Evolutionary conservation across 1,284 basidiomycete genomes (phyloP).

Genomic region (Chiua sp.): DNA sequence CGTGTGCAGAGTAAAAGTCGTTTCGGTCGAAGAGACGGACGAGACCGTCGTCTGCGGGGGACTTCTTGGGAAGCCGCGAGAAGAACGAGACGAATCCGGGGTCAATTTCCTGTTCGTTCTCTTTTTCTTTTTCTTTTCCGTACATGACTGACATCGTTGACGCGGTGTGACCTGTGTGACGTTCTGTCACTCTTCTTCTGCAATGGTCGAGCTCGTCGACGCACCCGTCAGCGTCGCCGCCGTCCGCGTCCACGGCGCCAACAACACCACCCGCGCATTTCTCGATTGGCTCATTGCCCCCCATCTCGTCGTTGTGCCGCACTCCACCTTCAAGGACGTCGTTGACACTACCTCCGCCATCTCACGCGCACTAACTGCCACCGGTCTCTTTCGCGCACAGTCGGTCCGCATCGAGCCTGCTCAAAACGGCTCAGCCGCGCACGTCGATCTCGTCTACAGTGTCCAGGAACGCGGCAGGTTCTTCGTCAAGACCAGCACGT

Average conservation of each 20-base stretch:
- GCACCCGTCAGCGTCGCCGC: conserved; percentile 31
- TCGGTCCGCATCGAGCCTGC: conserved; percentile 77
- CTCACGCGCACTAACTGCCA: conserved; percentile 64
- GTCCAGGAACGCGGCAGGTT: conserved; percentile 81
- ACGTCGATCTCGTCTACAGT: conserved; percentile 87
- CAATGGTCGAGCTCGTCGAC: conserved; percentile 33
- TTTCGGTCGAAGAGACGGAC: conserved; percentile 87
- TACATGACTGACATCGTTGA: conserved; percentile 57
- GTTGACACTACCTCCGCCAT: conserved; percentile 73
- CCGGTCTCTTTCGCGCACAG: conserved; percentile 80
- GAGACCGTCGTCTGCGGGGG: conserved; percentile 67
- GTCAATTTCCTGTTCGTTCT: conserved; percentile 58
- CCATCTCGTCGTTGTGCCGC: conserved; percentile 21
- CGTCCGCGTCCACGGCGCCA: conserved; percentile 83
- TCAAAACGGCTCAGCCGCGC: conserved; percentile 48
- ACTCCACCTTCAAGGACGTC: conserved; percentile 62
- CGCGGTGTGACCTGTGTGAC: conserved; percentile 27
- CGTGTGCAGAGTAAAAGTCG: conserved; percentile 91
- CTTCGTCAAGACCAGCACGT: conserved; percentile 88
- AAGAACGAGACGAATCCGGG: conserved; percentile 83
- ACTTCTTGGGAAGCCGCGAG: conserved; percentile 65
- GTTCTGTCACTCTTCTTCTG: conserved; percentile 4
- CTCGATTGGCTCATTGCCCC: conserved; percentile 81
- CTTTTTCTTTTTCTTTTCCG: conserved; percentile 66
- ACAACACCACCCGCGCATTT: conserved; percentile 79